Conservation (phyloP, 2,329 filamentous ascomycete genomes). For the Botrytis galanthina region DNA sequence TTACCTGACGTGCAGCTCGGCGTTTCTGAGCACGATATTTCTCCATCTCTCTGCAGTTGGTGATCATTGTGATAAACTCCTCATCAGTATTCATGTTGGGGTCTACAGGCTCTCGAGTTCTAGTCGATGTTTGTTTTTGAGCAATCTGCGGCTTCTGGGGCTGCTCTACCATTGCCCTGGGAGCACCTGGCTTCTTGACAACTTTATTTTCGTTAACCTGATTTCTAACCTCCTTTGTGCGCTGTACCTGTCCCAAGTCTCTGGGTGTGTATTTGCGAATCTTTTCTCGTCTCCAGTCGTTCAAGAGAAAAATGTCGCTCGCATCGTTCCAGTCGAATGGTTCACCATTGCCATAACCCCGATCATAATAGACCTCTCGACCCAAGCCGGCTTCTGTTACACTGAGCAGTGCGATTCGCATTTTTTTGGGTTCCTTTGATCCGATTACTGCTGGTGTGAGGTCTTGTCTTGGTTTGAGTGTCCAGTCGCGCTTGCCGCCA, state of each 20-base stretch:
- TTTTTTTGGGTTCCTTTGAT: neutral
- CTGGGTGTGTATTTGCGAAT: neutral
- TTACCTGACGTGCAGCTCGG: neutral
- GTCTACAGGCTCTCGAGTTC: accelerated
- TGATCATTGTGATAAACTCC: neutral
- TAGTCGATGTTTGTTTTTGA: no score
- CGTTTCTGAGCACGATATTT: neutral
- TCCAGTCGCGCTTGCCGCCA: neutral
- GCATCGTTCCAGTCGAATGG: slow-evolving; percentile 1
- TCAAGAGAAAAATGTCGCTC: neutral
- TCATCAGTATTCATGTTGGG: neutral
- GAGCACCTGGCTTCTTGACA: neutral
- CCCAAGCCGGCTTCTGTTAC: neutral
- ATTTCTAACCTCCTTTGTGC: no score
- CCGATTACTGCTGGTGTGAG: neutral
- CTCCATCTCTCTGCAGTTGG: neutral
- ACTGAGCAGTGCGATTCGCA: neutral
- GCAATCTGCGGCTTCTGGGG: neutral
- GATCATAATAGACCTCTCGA: neutral
- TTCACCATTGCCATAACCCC: neutral
- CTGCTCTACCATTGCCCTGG: neutral
- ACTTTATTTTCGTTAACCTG: neutral
- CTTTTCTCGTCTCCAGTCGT: neutral
- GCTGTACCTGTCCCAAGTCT: neutral
- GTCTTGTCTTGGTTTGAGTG: neutral